Evolutionary conservation across 2,329 filamentous ascomycete genomes (phyloP).

Genomic region (Bipolaris bicolor): DNA sequence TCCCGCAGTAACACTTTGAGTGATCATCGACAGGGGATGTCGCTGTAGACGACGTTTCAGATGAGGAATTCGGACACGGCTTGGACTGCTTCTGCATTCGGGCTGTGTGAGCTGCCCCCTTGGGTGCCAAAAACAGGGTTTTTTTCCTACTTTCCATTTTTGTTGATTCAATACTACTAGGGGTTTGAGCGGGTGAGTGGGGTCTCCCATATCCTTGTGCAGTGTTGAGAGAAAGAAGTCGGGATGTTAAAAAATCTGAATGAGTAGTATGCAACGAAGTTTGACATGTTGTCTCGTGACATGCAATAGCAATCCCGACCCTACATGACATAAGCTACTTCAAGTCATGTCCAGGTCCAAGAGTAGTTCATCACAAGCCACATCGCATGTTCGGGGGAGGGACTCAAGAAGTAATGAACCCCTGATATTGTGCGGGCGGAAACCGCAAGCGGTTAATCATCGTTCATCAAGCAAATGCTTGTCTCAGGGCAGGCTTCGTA

Average conservation of each 20-base stretch:
- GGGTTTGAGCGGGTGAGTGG: not conserved
- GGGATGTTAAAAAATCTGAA: not conserved
- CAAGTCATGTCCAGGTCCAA: not conserved
- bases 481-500: not conserved
- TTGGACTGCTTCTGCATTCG: not conserved
- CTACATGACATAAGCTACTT: not conserved
- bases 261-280: not conserved
- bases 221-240: not conserved
- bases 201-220: not conserved
- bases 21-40: conserved; percentile 8
- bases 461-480: not conserved
- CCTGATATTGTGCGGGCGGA: not conserved
- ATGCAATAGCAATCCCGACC: not conserved
- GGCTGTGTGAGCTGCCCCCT: not conserved
- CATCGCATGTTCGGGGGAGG: not conserved
- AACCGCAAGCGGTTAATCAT: not conserved
- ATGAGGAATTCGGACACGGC: not conserved
- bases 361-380: not conserved
- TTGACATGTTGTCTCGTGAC: not conserved
- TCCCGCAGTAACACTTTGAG: not conserved
- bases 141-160: not conserved
- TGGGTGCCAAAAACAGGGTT: not conserved
- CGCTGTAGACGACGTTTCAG: conserved; percentile 5
- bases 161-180: not conserved
- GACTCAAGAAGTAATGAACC: not conserved